Evolutionary conservation across 1,284 basidiomycete genomes (phyloP).

Genomic region (Microbotryum saponariae): DNA sequence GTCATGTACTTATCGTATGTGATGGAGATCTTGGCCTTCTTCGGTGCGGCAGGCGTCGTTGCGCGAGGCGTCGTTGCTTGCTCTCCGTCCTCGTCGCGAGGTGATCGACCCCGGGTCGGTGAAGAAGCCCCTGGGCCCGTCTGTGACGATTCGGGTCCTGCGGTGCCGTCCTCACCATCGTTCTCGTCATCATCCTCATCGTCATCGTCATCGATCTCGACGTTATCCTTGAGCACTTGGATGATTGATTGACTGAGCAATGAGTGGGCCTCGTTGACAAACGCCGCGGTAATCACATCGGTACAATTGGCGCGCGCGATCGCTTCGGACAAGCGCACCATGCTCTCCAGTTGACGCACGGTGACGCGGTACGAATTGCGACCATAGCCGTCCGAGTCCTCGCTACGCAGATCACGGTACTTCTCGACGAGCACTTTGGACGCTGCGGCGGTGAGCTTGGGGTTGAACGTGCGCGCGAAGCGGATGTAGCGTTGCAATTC

Average conservation of each 20-base stretch:
- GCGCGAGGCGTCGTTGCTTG: constrained; percentile 32
- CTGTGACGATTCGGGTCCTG: constrained; percentile 40
- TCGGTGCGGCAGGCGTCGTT: constrained; percentile 35
- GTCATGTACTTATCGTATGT: constrained; percentile 91
- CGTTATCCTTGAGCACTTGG: constrained; percentile 97
- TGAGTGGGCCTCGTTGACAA: constrained; percentile 90
- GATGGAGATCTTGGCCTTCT: constrained; percentile 77
- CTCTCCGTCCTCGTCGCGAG: constrained; percentile 8
- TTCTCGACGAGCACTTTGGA: constrained; percentile 91
- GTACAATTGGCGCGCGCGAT: constrained; percentile 96
- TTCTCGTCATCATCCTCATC: constrained; percentile 45
- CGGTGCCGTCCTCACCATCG: constrained; percentile 41
- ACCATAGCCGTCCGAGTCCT: constrained; percentile 79
- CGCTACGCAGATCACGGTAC: constrained; percentile 84
- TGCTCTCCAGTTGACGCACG: constrained; percentile 89
- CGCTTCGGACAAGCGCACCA: constrained; percentile 94
- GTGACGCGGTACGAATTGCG: constrained; percentile 93
- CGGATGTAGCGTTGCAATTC: constrained; percentile 93
- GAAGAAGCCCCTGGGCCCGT: constrained; percentile 37
- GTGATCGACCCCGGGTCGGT: constrained; percentile 26
- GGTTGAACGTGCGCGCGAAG: constrained; percentile 92
- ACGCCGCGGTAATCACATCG: constrained; percentile 79
- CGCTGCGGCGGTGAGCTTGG: constrained; percentile 90
- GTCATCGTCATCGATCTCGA: constrained; percentile 90
- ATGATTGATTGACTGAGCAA: constrained; percentile 95